Base-by-base conservation (phyloP, 805 yeast species). In the Ogataea methanolica region DNA sequence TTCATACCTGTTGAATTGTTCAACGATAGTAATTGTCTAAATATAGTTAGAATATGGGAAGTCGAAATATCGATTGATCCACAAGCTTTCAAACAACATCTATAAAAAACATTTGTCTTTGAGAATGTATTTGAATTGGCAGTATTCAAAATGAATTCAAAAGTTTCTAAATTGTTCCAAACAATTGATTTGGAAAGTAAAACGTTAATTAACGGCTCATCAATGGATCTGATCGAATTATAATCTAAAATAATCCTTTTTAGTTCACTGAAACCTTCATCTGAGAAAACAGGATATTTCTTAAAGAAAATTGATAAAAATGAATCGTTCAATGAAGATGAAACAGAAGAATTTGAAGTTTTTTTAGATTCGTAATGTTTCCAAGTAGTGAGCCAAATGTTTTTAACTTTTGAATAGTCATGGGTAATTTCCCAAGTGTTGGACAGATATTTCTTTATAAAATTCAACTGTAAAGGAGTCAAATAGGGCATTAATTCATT, bases 121-220 rank as follows among this genome's bases (percentile, higher is more conserved):
- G 73, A 70, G 47, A 85, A 77, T 40, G 77, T 69, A 61, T 80
- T 83, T 22, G 78, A 59, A 12, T 71, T 74, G 58, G 83, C 87
- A 48, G 82, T 79, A 40, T 75, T 74, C 34, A 83, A 72, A 48
- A 87, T 71, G 51, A 80, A 83, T 55, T 83, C 80, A 48, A 84
- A 76, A 12, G 84, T 82, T n/a, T 71, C 69, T 50, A 80, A 72
- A 60, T 82, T 83, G 45, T 75, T 75, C 95, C 95, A 87, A 50
- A 72, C 68, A 33, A 79, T 78, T 54, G 80, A 76, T 59, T 82
- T 82, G 37, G 88, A 78, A 48, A 88, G 72, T 45, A 87, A 72
- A 39, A 87, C 86, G 64, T 88, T 88, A 65, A 88, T 77, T 59
- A 88, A 86, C n/a, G 88, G 83, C 63, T 86, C 92, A 63, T 87